Base-by-base conservation (phyloP, 2,329 filamentous ascomycete species). In the Neonectria hederae region DNA sequence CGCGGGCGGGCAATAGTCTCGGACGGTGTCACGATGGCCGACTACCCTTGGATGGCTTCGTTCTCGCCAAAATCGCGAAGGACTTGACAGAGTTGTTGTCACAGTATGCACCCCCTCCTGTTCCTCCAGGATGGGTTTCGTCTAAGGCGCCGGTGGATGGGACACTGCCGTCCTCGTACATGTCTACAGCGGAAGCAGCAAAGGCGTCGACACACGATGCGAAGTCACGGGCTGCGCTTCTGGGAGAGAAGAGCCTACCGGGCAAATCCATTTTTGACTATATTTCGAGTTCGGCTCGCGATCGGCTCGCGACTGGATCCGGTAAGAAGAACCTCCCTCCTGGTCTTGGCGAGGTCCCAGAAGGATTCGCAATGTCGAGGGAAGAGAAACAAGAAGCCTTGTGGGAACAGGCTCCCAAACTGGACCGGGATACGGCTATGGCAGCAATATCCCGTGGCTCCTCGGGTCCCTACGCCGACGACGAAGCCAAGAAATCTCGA, bases 211-310 rank as follows among this genome's bases (percentile, higher is more conserved):
- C 84, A 1, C 84, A 97, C 9, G 89, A 97, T 75, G 90, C 93
- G 0, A 90, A 88, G 74, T 84, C 90, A 45, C 89, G 96, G 66
- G 94, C 94, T 13, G 89, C 89, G 4, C 83, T 97, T 1, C 84
- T 98, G 1, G 94, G 94, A 38, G 95, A 97, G 80, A 84, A 87
- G 42, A 67, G 72, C 38, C 82, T 98, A 0, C 94, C 94, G 0
- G 93, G 93, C 0, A 97, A 98, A 80, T 98, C 96, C 0, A 90
- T 99, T 3, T 99, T 98, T 77, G 94, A 98, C 79, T 99, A 92
- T 78, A 86, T 99, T 69, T 92, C 92, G 0, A 84, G 92, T 0
- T 86, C 91, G 35, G 89, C 92, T 4, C 89, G 96, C 65, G 90
- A 95, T 55, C 88, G 90, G 26, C 86, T 99, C 48, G 93, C 86